Evolutionary conservation across 202 grass and related monocot genomes (phyloP).

Genomic region (Dendrocalamus latiflorus): DNA sequence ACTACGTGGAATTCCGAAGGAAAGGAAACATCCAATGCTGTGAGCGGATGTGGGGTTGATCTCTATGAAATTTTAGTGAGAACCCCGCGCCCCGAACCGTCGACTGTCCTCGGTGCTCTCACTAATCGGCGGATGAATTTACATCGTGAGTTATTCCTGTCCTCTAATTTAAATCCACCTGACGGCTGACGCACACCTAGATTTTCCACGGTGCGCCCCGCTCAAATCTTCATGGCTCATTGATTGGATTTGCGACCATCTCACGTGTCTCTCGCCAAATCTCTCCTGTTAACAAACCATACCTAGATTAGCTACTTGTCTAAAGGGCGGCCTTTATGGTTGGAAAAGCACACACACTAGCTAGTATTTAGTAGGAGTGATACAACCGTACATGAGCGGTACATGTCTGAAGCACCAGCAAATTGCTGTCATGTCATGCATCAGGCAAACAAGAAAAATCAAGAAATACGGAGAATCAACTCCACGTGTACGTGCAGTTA

Average conservation of each 20-base stretch:
- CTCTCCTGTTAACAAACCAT: neutral
- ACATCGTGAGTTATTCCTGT: neutral
- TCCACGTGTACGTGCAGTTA: too few relatives aligned
- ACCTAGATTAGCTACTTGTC: neutral
- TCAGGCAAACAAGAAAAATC: neutral
- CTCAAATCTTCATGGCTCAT: neutral
- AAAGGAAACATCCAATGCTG: too few relatives aligned
- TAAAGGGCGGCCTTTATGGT: slow-evolving; percentile 14
- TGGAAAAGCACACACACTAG: neutral
- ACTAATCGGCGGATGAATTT: neutral
- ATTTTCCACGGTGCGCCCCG: neutral
- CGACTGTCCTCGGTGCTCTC: neutral
- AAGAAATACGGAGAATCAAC: too few relatives aligned
- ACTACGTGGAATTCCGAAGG: neutral
- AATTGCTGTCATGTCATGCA: neutral
- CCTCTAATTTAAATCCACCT: neutral
- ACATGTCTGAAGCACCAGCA: neutral
- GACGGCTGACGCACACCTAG: neutral
- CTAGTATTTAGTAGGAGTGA: neutral
- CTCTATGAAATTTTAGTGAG: neutral
- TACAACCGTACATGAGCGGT: neutral
- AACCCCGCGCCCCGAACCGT: neutral
- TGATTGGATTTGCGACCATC: neutral
- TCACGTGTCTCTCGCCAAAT: slow-evolving; percentile 22
- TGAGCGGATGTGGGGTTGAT: neutral